These are phyloP conservation scores for Volvox reticuliferus DNA, from an alignment of 139 green algal genomes.

Conservation along the genomic window DNA sequence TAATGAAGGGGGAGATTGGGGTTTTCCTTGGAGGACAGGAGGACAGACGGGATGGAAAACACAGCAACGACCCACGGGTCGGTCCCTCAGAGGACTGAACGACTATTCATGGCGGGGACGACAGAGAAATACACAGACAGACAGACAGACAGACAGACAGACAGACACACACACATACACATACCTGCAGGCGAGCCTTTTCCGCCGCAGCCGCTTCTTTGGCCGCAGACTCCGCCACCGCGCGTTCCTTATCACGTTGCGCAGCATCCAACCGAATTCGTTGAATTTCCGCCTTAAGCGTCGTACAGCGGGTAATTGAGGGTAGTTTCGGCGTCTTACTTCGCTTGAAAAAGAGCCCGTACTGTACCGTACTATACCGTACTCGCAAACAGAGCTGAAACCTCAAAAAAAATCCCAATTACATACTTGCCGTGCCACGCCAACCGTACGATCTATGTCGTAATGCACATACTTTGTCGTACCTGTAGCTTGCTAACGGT, in stretches of 20 bases:
- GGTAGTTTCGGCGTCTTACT: too few relatives aligned
- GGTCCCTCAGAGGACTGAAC: too few relatives aligned
- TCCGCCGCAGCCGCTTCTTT: constrained; percentile 52
- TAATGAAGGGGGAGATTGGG: neutral
- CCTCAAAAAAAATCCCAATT: too few relatives aligned
- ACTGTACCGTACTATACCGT: too few relatives aligned
- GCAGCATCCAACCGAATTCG: constrained; percentile 19
- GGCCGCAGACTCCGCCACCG: constrained; percentile 17
- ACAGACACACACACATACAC: neutral
- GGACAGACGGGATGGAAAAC: neutral
- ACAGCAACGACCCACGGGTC: neutral
- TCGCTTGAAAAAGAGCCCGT: too few relatives aligned
- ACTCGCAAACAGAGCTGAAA: too few relatives aligned
- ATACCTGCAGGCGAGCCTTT: constrained; percentile 29
- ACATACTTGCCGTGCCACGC: too few relatives aligned
- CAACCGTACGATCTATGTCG: too few relatives aligned
- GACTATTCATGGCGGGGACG: too few relatives aligned
- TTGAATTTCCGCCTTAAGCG: constrained; percentile 1
- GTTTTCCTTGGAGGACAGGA: neutral
- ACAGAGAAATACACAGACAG: too few relatives aligned
- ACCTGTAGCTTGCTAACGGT: constrained; percentile 31
- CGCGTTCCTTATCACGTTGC: constrained; percentile 27
- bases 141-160: too few relatives aligned
- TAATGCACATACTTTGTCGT: too few relatives aligned
- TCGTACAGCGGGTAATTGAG: neutral